These are phyloP conservation scores for Oldenlandia corymbosa DNA, from an alignment of 257 asterid genomes.

Conservation along the genomic window DNA sequence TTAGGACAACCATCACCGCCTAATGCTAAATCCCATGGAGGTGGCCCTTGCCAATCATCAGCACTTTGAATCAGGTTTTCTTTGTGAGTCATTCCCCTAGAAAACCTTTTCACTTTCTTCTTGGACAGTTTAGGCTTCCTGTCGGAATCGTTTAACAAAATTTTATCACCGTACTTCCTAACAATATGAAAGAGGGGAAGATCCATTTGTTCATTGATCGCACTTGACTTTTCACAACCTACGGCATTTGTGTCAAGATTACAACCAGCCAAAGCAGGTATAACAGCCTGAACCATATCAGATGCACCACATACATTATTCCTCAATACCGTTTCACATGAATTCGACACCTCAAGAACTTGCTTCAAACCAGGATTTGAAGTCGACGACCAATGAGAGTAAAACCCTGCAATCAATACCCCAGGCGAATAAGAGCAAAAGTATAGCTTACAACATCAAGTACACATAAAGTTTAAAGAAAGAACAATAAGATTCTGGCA, in stretches of 20 bases:
- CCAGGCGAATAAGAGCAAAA: constrained; percentile 9
- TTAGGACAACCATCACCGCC: constrained; percentile 89
- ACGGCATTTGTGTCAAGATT: constrained; percentile 26
- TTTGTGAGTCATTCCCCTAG: constrained; percentile 35
- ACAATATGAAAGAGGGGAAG: constrained; percentile 38
- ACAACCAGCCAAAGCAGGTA: constrained; percentile 34
- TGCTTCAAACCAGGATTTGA: constrained; percentile 62
- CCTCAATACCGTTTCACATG: constrained; percentile 41
- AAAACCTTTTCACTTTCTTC: constrained; percentile 49
- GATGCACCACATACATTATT: constrained; percentile 50
- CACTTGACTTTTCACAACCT: constrained; percentile 22
- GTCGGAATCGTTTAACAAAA: constrained; percentile 63
- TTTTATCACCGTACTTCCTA: constrained; percentile 63
- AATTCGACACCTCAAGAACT: constrained; percentile 36
- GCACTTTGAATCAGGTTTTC: constrained; percentile 27
- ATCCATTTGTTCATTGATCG: constrained; percentile 31
- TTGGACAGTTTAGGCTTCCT: constrained; percentile 58
- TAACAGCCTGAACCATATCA: constrained; percentile 38
- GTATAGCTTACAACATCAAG: not conserved
- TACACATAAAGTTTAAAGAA: not conserved
- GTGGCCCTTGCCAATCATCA: constrained; percentile 75
- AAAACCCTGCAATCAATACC: constrained; percentile 43
- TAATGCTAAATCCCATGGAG: constrained; percentile 75
- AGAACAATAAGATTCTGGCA: not conserved
- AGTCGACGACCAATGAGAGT: constrained; percentile 26